phyloP scores from a whole-genome alignment of 2,329 filamentous ascomycete species.

The Aulographum hederae region DNA sequence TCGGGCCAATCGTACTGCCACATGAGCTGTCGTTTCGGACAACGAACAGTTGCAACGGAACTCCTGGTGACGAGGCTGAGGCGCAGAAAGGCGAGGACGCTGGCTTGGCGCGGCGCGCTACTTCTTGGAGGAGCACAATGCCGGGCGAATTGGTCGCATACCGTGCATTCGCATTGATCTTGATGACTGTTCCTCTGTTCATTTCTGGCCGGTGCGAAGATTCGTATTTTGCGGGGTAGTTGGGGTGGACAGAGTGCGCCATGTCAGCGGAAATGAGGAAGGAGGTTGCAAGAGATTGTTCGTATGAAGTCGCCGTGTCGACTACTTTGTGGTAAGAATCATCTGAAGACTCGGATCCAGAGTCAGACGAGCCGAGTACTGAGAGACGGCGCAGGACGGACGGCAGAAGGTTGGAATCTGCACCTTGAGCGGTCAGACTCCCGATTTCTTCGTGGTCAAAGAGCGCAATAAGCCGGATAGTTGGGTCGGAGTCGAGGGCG shows the following conservation, averaged over 20 bases:
- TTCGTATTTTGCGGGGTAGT: constrained; percentile 88
- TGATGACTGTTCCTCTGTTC: constrained; percentile 93
- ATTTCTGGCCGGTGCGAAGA: constrained; percentile 78
- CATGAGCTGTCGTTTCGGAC: constrained; percentile 90
- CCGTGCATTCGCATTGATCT: constrained; percentile 92
- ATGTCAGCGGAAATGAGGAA: constrained; percentile 95
- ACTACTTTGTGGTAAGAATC: constrained; percentile 44
- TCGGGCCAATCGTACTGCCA: constrained; percentile 94
- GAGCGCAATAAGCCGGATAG: constrained; percentile 79
- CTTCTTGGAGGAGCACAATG: constrained; percentile 81
- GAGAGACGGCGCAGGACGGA: constrained; percentile 74
- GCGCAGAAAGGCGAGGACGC: constrained; percentile 20
- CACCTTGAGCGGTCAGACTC: constrained; percentile 79
- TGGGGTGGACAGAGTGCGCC: constrained; percentile 91
- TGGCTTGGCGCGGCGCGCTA: constrained; percentile 43
- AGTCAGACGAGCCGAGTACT: constrained; percentile 35
- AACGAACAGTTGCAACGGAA: constrained; percentile 89
- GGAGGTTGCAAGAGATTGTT: constrained; percentile 78
- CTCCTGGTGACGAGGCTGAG: constrained; percentile 33
- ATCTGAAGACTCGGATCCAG: constrained; percentile 35
- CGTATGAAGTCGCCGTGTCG: constrained; percentile 59
- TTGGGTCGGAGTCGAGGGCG: constrained; percentile 55
- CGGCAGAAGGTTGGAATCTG: constrained; percentile 80
- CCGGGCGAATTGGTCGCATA: constrained; percentile 95
- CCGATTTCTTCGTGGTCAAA: constrained; percentile 99